A percentile compares a stretch with the other conserved stretches of the same genome.
Evolutionary conservation across 495 filamentous ascomycete species (phyloP).

Genomic region (Acidiella bohemica): DNA sequence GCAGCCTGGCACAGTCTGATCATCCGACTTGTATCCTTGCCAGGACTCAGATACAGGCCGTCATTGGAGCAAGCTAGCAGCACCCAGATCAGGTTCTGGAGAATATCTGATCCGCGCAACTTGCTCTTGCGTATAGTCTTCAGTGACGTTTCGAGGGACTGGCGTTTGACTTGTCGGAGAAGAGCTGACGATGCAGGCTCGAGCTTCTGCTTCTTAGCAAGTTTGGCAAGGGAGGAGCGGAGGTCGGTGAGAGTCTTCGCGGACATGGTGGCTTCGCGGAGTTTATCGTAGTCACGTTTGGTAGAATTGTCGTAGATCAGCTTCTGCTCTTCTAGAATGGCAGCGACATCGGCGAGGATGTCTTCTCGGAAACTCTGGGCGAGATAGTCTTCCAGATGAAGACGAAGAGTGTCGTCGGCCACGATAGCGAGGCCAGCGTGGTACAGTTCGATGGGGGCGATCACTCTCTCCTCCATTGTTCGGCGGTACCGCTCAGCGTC

Average conservation of each 20-base stretch:
- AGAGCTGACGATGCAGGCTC: neutral
- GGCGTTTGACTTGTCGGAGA: neutral
- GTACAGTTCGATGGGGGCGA: constrained; percentile 10
- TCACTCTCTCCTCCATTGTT: neutral
- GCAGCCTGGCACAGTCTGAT: constrained; percentile 8
- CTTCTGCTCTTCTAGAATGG: neutral
- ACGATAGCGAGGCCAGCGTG: constrained; percentile 1
- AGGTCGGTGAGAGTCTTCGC: constrained; percentile 10
- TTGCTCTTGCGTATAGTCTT: constrained; percentile 5
- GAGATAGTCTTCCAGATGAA: constrained; percentile 13
- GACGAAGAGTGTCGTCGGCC: constrained; percentile 2
- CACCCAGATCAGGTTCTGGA: constrained; percentile 17
- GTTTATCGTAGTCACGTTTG: constrained; percentile 10
- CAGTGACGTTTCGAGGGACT: neutral
- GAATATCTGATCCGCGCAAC: constrained; percentile 13
- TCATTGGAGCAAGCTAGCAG: constrained; percentile 6
- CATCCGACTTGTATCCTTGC: constrained; percentile 19
- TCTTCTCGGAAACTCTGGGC: constrained; percentile 11
- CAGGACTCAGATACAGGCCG: constrained; percentile 15
- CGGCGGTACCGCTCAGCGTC: neutral
- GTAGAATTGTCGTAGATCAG: constrained; percentile 6
- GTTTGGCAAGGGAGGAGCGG: neutral
- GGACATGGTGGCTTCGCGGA: neutral
- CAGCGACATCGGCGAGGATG: neutral
- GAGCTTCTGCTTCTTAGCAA: constrained; percentile 11